A percentile compares a stretch with the other conserved stretches of the same genome.
Evolutionary conservation across 768 basidiomycete species (phyloP).

Genomic region (Lentinus brumalis): DNA sequence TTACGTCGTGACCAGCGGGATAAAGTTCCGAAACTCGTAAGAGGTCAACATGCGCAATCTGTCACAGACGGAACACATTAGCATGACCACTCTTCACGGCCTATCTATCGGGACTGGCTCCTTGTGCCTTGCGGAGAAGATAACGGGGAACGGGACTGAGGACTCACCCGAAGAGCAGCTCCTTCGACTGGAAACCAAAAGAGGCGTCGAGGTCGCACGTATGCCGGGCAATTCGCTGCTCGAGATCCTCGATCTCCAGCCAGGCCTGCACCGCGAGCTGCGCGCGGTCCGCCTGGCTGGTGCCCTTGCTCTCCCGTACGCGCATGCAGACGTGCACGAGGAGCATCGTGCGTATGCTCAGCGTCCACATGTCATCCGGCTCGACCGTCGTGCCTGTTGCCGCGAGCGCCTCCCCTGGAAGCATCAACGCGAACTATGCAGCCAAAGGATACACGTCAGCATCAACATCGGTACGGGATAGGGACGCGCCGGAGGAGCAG

Average conservation of each 20-base stretch:
- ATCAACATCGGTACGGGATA: background rate
- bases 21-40: constrained; percentile 18
- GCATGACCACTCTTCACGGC: background rate
- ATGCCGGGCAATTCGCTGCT: constrained; percentile 10
- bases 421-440: constrained; percentile 9
- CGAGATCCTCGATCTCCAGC: constrained; percentile 20
- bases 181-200: constrained; percentile 13
- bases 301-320: constrained; percentile 1
- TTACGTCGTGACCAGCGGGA: constrained; percentile 19
- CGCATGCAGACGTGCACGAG: constrained; percentile 15
- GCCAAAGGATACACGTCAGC: background rate
- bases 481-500: too few species aligned
- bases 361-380: constrained; percentile 16
- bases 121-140: background rate
- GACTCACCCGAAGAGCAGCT: constrained; percentile 16
- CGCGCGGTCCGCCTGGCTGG: constrained; percentile 14
- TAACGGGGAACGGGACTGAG: too few species aligned
- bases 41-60: constrained; percentile 15
- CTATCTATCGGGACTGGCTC: too few species aligned
- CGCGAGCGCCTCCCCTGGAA: constrained; percentile 10
- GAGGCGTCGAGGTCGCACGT: constrained; percentile 10
- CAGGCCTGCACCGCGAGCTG: constrained; percentile 16
- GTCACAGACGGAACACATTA: background rate
- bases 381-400: constrained; percentile 23
- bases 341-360: constrained; percentile 13